Base-by-base conservation (phyloP, 495 filamentous ascomycete species). In the Clavariopsis aquatica region DNA sequence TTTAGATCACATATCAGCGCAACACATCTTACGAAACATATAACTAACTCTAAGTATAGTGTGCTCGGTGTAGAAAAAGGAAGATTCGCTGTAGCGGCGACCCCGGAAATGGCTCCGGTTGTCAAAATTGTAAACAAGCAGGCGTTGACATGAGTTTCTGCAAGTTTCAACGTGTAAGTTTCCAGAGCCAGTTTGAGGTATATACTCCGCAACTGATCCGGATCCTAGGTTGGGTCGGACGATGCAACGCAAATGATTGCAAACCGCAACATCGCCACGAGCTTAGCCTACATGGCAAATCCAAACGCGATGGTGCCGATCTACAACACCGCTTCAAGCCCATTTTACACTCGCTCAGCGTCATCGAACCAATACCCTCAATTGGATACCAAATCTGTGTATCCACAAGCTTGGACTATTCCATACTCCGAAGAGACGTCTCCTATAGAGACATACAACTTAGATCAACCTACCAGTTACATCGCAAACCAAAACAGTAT, bases 41-140 rank as follows among this genome's bases (percentile, higher is more conserved):
- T 13, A 31, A n/a, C 60, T 54, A 52, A 52, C 59, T 62, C n/a
- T 60, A 24, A 68, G 27, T 49, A 31, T 65, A 98, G 94, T 98
- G 94, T 76, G 84, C 83, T 28, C 86, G 94, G 63, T 98, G 94
- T 73, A 87, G 94, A 52, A 92, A 92, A 74, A 83, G 94, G 55
- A 98, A 98, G 80, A 98, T 98, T 71, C 89, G 91, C 73, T 98
- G 94, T 78, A 96, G 90, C 64, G 94, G 93, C 31, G 93, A 97
- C 73, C 80, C 81, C 5, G 87, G 87, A 26, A 82, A 90, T 72
- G 89, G 87, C 10, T 78, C 79, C 23, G 90, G 89, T 28, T 98
- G 94, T 72, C 76, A 82, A 17, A 96, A 92, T 75, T 98, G 94
- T 79, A 89, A 87, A 65, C 82, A 77, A 64, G 85, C 92, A 56